A percentile compares a stretch with the other conserved stretches of the same genome.
These are phyloP conservation scores for Meyerozyma smithsonii DNA, from an alignment of 1,139 yeast genomes.

Conservation along the genomic window DNA sequence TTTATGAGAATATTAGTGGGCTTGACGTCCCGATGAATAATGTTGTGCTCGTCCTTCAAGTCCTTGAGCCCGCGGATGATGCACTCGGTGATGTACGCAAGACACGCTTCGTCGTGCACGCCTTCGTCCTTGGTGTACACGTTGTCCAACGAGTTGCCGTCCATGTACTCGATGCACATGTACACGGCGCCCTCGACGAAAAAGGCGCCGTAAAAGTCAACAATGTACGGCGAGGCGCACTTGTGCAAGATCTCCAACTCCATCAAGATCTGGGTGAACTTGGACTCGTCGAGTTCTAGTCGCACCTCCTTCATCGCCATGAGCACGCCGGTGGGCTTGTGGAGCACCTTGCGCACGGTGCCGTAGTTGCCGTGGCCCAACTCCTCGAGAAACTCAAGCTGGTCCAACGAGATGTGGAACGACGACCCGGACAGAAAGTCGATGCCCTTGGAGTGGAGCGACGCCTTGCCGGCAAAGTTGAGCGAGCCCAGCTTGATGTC, in stretches of 20 bases:
- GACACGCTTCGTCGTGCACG: constrained; percentile 66
- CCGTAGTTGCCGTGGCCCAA: constrained; percentile 96
- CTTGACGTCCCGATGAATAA: constrained; percentile 94
- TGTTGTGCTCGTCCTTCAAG: constrained; percentile 80
- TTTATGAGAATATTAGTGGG: constrained; percentile 90
- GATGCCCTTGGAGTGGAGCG: constrained; percentile 85
- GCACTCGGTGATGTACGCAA: constrained; percentile 77
- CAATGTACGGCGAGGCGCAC: constrained; percentile 85
- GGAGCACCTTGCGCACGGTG: constrained; percentile 85
- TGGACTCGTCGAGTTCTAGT: constrained; percentile 83
- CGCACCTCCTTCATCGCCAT: constrained; percentile 99
- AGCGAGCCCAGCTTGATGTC: constrained; percentile 90
- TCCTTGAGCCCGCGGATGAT: constrained; percentile 81
- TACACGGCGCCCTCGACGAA: constrained; percentile 97
- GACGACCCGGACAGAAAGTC: constrained; percentile 87
- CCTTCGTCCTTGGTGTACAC: constrained; percentile 69
- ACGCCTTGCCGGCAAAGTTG: constrained; percentile 90
- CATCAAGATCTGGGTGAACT: constrained; percentile 91
- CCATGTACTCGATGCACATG: constrained; percentile 98
- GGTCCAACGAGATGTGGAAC: constrained; percentile 81
- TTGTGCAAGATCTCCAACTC: constrained; percentile 90
- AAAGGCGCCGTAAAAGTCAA: constrained; percentile 95
- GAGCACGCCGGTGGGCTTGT: constrained; percentile 85
- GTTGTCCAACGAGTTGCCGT: constrained; percentile 91
- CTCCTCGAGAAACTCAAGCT: constrained; percentile 78